These are phyloP conservation scores for Hypoxylon sp. DNA, from an alignment of 2,329 filamentous ascomycete species.

Conservation along the genomic window DNA sequence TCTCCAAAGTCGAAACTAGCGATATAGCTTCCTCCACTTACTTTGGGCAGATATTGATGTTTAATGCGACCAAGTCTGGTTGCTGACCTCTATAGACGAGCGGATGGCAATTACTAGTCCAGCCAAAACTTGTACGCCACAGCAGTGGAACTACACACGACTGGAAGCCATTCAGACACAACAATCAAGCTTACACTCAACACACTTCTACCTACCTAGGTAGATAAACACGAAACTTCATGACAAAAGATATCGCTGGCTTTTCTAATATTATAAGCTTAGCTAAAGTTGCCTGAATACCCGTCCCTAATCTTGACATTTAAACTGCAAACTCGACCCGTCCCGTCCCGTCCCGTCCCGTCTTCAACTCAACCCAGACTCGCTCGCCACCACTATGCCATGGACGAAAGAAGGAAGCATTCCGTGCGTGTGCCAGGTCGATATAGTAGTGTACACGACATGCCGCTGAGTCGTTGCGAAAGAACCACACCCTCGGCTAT, in stretches of 20 bases:
- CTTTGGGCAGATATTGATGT: too few species aligned
- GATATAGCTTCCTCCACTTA: too few species aligned
- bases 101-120: too few species aligned
- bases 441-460: background rate
- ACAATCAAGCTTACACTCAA: background rate
- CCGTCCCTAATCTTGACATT: background rate
- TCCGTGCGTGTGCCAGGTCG: background rate
- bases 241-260: background rate
- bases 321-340: too few species aligned
- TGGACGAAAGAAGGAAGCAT: background rate
- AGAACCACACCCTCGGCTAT: background rate
- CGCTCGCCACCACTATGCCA: background rate
- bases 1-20: too few species aligned
- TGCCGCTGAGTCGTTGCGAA: background rate
- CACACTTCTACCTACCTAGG: background rate
- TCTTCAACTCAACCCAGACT: background rate
- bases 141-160: too few species aligned
- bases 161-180: too few species aligned
- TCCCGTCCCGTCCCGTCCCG: background rate
- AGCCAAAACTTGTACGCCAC: too few species aligned
- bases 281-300: background rate
- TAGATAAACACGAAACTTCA: background rate
- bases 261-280: background rate
- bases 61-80: too few species aligned
- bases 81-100: too few species aligned